Evolutionary conservation across 176 grass and related monocot genomes (phyloP), one percentile per base, ranked within the genome.

Genomic region (Phragmites australis): DNA sequence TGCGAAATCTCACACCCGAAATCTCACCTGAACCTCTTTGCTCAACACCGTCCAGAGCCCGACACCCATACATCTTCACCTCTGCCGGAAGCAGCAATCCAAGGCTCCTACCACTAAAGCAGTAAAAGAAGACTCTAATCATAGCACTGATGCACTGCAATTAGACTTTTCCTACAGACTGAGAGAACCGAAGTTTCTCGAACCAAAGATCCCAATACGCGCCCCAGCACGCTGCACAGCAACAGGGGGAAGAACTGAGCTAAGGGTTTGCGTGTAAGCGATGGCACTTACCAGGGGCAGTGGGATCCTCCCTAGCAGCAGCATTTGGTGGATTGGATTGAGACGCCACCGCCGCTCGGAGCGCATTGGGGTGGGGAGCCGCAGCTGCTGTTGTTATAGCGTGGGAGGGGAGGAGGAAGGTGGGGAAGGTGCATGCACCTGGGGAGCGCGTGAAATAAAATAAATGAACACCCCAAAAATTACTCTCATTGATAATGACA

Each of bases 371-470:
- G 49, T 50, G 49, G 23, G 5, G 40, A 25, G 11, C n/a, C 55
- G 14, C 14, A 19, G 55, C 54, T 4, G 47, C 34, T 16, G 43
- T 22, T 16, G 34, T 63, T 54, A 57, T n/a, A 40, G 68, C 79
- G 13, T 73, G 48, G 34, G 13, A 22, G n/a, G 26, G 16, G 58
- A 23, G 52, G 17, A 42, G 10, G 72, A 39, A 76, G 53, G 16
- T 25, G 9, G 8, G 78, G 31, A 51, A 89, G 84, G 59, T 82
- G 84, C 87, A 93, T 88, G 91, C 83, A 93, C 77, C 88, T 88
- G 47, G 32, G 42, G 9, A 63, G 42, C 75, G 57, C 57, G 57
- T 77, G 75, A 14, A 9, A 3, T 47, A 25, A 32, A 25, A n/a
- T 9, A 64, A 46, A 77, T 40, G 30, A 26, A 5, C 70, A 82